These are phyloP conservation scores for Myxozyma kluyveri DNA, from an alignment of 805 yeast species.

Conservation along the genomic window DNA sequence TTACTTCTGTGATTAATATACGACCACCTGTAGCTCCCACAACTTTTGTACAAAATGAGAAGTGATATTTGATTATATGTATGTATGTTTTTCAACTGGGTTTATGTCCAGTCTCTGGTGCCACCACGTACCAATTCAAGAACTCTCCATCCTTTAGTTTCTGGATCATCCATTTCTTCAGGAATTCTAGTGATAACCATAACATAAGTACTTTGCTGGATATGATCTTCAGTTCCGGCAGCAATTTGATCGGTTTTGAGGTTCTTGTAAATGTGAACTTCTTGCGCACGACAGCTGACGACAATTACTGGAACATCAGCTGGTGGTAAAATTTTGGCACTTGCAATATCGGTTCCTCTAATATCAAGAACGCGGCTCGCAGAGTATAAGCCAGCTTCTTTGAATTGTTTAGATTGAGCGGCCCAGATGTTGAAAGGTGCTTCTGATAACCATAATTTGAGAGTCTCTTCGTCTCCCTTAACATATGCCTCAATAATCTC, in stretches of 20 bases:
- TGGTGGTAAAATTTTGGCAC: conserved; percentile 84
- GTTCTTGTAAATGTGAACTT: conserved; percentile 82
- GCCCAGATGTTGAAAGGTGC: conserved; percentile 95
- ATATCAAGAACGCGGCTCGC: conserved; percentile 91
- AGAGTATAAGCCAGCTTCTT: conserved; percentile 85
- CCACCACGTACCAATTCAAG: conserved; percentile 93
- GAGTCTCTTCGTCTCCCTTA: conserved; percentile 77
- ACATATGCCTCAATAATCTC: conserved; percentile 94
- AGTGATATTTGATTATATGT: no score
- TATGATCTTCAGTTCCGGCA: conserved; percentile 94
- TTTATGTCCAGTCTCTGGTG: conserved; percentile 71
- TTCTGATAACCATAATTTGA: conserved; percentile 91
- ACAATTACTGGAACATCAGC: conserved; percentile 90
- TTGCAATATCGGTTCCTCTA: conserved; percentile 88
- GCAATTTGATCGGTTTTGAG: conserved; percentile 90
- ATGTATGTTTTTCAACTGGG: no score
- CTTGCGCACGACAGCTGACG: conserved; percentile 95
- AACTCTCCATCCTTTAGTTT: conserved; percentile 96
- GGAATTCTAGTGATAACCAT: conserved; percentile 92
- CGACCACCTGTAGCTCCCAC: no score
- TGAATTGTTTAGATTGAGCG: conserved; percentile 87
- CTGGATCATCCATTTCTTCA: conserved; percentile 83
- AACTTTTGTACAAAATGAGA: no score
- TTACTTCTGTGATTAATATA: no score
- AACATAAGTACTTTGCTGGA: conserved; percentile 89